Evolutionary conservation across 495 filamentous ascomycete genomes (phyloP).

Genomic region (Hypomontagnella submonticulosa): DNA sequence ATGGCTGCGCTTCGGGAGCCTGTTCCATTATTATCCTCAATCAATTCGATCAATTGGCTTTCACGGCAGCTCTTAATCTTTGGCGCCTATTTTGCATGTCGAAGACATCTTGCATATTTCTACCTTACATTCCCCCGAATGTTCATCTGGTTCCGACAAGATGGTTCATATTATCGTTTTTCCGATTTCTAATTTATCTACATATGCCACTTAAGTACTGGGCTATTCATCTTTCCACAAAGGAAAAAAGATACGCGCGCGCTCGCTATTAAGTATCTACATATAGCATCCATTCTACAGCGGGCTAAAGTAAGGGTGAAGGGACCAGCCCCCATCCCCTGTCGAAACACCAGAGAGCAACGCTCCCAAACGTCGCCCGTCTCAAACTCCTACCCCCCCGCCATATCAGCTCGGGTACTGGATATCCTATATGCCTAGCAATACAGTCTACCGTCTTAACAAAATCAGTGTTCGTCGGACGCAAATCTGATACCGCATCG

Average conservation of each 20-base stretch:
- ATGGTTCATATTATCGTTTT: slow-evolving; percentile 32
- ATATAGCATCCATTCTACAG: slow-evolving; percentile 14
- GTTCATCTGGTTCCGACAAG: slow-evolving; percentile 26
- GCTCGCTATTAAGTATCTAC: slow-evolving; percentile 2
- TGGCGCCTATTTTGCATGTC: slow-evolving; percentile 37
- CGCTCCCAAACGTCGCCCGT: slow-evolving; percentile 58
- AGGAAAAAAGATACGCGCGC: slow-evolving; percentile 15
- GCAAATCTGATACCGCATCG: slow-evolving; percentile 53
- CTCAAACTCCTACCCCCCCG: slow-evolving; percentile 52
- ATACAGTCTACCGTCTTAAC: slow-evolving; percentile 47
- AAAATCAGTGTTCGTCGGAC: slow-evolving; percentile 39
- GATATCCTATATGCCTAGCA: slow-evolving; percentile 9
- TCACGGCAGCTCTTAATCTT: slow-evolving; percentile 19
- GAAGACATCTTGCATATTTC: slow-evolving; percentile 39
- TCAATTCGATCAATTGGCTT: slow-evolving; percentile 43
- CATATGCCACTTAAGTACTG: too few relatives aligned
- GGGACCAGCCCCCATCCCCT: slow-evolving; percentile 45
- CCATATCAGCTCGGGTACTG: slow-evolving; percentile 26
- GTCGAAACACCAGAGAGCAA: slow-evolving; percentile 56
- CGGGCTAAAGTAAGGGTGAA: slow-evolving; percentile 16
- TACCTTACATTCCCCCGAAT: slow-evolving; percentile 30
- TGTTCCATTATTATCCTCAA: slow-evolving; percentile 42
- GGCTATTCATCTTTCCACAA: slow-evolving; percentile 5
- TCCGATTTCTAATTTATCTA: slow-evolving; percentile 7
- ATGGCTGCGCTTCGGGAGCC: slow-evolving; percentile 27